Evolutionary conservation across 768 basidiomycete species (phyloP), one percentile per base, ranked within the genome.

Genomic region (Termitomyces sp.): DNA sequence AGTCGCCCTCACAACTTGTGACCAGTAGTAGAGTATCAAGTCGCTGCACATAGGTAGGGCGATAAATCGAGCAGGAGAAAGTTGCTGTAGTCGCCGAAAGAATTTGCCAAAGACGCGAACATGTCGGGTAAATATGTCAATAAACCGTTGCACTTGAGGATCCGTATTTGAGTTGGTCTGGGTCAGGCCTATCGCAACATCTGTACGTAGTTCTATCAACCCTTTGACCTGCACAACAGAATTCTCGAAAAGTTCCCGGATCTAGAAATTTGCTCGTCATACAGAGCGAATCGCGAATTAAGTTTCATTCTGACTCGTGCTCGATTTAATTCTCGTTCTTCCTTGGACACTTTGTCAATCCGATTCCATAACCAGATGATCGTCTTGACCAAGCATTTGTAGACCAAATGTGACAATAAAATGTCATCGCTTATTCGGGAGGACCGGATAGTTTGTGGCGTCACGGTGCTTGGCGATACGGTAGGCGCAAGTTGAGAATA

Each of bases 1-100:
- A 15, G 88, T 84, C n/a, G 92, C 88, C 60, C 86, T 81, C 9
- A 87, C 84, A 25, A 94, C 86, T 68, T 90, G 86, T 36, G 81
- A 82, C 92, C 92, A 94, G 69, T 92, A 93, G 66, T 85, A 93
- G 34, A 91, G 76, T 54, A 94, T 82, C 31, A 92, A 70, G 57
- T 88, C 85, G 36, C 80, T 81, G 66, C 86, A 91, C 48, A 76
- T 72, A 2, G 89, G 86, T 29, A 93, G 73, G 45, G 74, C 71
- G 6, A 87, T 81, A 68, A 94, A 94, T 20, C 83, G 83, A 45
- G 76, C 60, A 20, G 76, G 66, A 10, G 82, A 78, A 20, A 88
- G 78, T 67, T 89, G 86, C 63, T 92, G 88, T 65, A 93, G 68
- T 37, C 88, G 81, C 50, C 90, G 80, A 76, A 92, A 94, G 67